phyloP scores from a whole-genome alignment of 805 yeast genomes.

The Wickerhamomyces rabaulensis region DNA sequence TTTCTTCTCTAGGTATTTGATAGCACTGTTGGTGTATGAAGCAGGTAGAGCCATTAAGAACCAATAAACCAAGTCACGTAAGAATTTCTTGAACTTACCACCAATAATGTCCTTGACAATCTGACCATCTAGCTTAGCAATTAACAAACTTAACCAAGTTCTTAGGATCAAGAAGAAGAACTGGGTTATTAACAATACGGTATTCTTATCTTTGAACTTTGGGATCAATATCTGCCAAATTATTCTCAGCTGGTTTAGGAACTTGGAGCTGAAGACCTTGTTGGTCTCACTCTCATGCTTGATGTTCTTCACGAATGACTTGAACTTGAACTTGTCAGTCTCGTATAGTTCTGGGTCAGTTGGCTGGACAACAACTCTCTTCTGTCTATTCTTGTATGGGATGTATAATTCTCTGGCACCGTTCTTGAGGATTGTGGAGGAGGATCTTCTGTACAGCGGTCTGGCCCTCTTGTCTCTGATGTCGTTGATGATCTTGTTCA shows the following conservation, averaged over 20 bases:
- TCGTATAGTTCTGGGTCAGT: slow-evolving; percentile 25
- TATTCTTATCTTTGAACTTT: slow-evolving; percentile 57
- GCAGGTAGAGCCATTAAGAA: slow-evolving; percentile 89
- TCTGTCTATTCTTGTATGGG: slow-evolving; percentile 23
- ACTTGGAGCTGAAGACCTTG: slow-evolving; percentile 48
- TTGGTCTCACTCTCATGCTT: slow-evolving; percentile 17
- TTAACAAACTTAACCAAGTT: slow-evolving; percentile 81
- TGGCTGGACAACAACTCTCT: slow-evolving; percentile 23
- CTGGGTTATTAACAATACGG: slow-evolving; percentile 62
- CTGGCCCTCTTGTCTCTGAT: slow-evolving; percentile 23
- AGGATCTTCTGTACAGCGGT: slow-evolving; percentile 24
- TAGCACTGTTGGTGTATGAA: slow-evolving; percentile 85
- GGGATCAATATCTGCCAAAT: slow-evolving; percentile 85
- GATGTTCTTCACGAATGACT: slow-evolving; percentile 23
- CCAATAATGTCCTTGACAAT: slow-evolving; percentile 85
- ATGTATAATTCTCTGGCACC: slow-evolving; percentile 27
- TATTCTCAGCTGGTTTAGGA: slow-evolving; percentile 66
- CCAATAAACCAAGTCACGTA: slow-evolving; percentile 81
- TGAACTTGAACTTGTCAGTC: slow-evolving; percentile 22
- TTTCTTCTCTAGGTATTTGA: slow-evolving; percentile 71
- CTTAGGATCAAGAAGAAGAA: slow-evolving; percentile 70
- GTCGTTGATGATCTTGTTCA: slow-evolving; percentile 23
- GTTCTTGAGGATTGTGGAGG: slow-evolving; percentile 24
- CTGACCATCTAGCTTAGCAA: slow-evolving; percentile 88
- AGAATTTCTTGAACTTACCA: slow-evolving; percentile 68